These are phyloP conservation scores for Epichloe aotearoae DNA, from an alignment of 2,329 filamentous ascomycete species.

Conservation along the genomic window DNA sequence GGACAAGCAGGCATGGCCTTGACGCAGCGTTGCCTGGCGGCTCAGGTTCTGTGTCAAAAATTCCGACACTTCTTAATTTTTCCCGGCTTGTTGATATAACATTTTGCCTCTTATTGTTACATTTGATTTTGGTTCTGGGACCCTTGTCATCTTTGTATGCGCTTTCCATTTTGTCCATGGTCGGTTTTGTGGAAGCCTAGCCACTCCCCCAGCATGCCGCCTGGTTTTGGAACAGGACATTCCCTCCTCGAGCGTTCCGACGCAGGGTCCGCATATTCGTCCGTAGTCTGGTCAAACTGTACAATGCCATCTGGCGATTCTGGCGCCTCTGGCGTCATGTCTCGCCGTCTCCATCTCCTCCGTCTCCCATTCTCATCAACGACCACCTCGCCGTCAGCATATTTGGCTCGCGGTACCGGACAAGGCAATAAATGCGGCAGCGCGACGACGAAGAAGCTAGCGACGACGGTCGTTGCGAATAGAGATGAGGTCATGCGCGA, in stretches of 20 bases:
- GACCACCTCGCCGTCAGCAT: slow-evolving; percentile 53
- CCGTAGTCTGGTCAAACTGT: slow-evolving; percentile 29
- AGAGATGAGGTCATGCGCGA: slow-evolving; percentile 88
- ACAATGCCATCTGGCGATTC: slow-evolving; percentile 34
- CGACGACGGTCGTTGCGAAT: slow-evolving; percentile 82
- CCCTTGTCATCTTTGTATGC: slow-evolving; percentile 12
- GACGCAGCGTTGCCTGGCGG: no score
- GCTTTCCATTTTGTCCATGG: slow-evolving; percentile 10
- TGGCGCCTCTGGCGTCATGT: slow-evolving; percentile 18
- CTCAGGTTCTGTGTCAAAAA: no score
- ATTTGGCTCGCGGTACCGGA: slow-evolving; percentile 62
- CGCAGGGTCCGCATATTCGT: slow-evolving; percentile 21
- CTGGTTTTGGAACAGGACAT: slow-evolving; percentile 86
- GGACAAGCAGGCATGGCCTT: no score
- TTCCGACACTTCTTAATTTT: background rate
- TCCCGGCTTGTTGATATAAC: background rate
- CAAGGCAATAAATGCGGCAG: slow-evolving; percentile 86
- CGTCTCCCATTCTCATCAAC: slow-evolving; percentile 33
- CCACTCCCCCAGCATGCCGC: slow-evolving; percentile 58
- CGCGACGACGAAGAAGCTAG: slow-evolving; percentile 84
- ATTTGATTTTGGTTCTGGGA: background rate
- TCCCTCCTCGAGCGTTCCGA: slow-evolving; percentile 46
- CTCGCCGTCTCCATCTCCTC: slow-evolving; percentile 29
- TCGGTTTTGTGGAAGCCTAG: slow-evolving; percentile 48
- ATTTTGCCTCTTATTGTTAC: background rate